Conservation (phyloP, 139 green algal species). For the Coelastrella sp. region DNA sequence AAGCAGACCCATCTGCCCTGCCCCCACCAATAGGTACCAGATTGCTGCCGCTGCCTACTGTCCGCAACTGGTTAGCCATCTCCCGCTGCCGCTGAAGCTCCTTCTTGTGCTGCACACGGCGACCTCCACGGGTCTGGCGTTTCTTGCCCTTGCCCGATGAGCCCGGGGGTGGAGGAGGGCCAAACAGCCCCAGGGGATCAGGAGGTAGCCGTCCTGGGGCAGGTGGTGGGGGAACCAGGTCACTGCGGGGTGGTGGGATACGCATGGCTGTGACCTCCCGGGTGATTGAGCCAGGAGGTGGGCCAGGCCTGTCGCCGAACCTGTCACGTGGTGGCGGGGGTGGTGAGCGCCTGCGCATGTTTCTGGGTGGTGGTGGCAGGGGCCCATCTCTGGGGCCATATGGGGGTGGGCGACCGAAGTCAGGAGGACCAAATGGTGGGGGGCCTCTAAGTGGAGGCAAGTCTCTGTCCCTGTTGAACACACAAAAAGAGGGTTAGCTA, state of each 20-base stretch:
- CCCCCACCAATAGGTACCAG: neutral
- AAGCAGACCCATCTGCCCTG: neutral
- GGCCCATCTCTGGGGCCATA: neutral
- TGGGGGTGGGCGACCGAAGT: slow-evolving; percentile 1
- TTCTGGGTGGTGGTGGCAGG: neutral
- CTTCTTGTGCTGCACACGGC: neutral
- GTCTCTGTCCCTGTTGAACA: neutral
- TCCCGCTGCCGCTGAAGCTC: neutral
- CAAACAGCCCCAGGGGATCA: neutral
- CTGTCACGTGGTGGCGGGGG: neutral
- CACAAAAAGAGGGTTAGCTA: neutral
- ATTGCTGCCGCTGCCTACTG: neutral
- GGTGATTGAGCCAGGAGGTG: slow-evolving; percentile 3
- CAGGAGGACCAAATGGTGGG: neutral
- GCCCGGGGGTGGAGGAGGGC: neutral
- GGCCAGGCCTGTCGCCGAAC: neutral
- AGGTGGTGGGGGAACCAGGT: neutral
- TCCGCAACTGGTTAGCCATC: neutral
- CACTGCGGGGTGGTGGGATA: neutral
- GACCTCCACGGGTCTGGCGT: neutral
- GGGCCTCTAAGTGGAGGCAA: neutral
- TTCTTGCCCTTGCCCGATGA: neutral
- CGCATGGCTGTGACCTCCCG: slow-evolving; percentile 1
- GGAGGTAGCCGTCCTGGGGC: neutral
- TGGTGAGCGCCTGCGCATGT: neutral